Percentiles rank a stretch among this genome's conserved stretches.
phyloP scores from a whole-genome alignment of 1,284 basidiomycete genomes.

The Cutaneotrichosporon sp. region DNA sequence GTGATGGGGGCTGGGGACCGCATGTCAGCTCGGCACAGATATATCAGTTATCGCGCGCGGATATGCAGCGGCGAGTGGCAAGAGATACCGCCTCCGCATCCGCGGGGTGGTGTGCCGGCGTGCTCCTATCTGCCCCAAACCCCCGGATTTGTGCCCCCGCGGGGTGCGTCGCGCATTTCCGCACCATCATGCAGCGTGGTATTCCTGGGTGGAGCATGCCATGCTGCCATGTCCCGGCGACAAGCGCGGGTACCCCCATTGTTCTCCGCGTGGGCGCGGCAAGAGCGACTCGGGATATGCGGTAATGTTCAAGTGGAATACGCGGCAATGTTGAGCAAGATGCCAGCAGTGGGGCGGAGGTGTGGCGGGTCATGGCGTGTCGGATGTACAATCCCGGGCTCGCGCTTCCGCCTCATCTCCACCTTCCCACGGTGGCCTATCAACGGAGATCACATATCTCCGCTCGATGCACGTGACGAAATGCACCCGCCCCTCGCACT shows the following conservation, averaged over 20 bases:
- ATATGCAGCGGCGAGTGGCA: neutral
- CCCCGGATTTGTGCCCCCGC: neutral
- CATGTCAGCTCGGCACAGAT: neutral
- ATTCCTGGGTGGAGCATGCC: neutral
- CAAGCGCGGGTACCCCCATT: neutral
- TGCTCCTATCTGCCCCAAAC: neutral
- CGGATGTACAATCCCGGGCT: neutral
- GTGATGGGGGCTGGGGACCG: neutral
- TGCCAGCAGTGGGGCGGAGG: no score
- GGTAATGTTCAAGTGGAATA: neutral
- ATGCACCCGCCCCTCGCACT: neutral
- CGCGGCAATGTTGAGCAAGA: neutral
- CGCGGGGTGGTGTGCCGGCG: neutral
- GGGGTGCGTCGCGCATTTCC: neutral
- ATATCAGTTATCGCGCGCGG: conserved; percentile 2
- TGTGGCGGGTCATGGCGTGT: neutral
- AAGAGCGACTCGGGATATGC: neutral
- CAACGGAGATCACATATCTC: neutral
- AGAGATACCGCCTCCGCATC: neutral
- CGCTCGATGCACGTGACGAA: no score
- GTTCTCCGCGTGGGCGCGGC: neutral
- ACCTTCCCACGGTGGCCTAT: neutral
- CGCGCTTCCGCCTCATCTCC: no score
- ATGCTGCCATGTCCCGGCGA: neutral
- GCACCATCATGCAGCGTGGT: neutral